Base-by-base conservation (phyloP, 2,329 filamentous ascomycete species). In the Leptosphaerulina australis region DNA sequence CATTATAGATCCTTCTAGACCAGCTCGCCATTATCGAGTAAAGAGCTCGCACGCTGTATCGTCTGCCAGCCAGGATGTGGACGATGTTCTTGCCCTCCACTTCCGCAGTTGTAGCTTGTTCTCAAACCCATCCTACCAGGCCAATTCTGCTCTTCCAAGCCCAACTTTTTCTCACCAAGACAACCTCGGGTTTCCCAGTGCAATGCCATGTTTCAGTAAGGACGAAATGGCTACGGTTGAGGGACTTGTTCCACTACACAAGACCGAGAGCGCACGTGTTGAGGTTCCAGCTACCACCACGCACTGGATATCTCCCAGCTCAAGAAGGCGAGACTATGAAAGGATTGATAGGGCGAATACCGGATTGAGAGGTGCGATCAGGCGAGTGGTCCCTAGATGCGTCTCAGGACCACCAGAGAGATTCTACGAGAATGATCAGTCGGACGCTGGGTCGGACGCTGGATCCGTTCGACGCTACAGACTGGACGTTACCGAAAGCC, bases 61-160 rank as follows among this genome's bases (percentile, higher is more conserved):
- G 9, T 50, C 56, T 31, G 49, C 48, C 24, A 65, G 57, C 44
- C 66, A 64, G 44, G 71, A 74, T 37, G 62, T 74, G 33, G 71
- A 74, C 53, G 71, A 73, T 43, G 70, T 72, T 11, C 63, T 73
- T 1, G 72, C 72, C 10, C 61, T 74, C 24, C 72, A 74, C 54
- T 72, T 71, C 43, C 69, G 72, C 56, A 70, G 67, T 44, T 73
- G 68, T 52, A 69, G 60, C 47, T 55, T 74, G 31, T 71, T 71
- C 44, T 59, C 64, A 5, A 68, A 67, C 34, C 59, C 66, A 18
- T 62, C 62, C n/a, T 64, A 69, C 30, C 62, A 67, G 21, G 43
- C 66, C 17, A 46, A 50, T 14, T 62, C 63, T 3, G 55, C 47
- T 7, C 50, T 62, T 5, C 56, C 62, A 12, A 65, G 60, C 24